Percentiles rank a stretch among this genome's conserved stretches.
Conservation (phyloP, 148 eudicot genomes). For the Diospyros lotus region DNA sequence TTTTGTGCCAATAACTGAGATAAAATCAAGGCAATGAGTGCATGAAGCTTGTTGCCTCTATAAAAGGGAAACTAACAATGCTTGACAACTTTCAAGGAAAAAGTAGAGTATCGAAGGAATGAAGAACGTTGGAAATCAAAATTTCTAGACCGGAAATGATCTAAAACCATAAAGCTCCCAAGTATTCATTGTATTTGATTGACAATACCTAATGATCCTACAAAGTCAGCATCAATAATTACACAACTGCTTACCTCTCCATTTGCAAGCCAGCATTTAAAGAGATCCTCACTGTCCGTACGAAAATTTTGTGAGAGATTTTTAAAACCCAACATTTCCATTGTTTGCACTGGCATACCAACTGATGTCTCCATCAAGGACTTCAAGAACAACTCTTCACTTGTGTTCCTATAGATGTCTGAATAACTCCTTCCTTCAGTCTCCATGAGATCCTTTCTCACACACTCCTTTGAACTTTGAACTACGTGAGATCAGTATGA, state of each 20-base stretch:
- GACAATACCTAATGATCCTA: background rate
- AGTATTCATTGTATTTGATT: background rate
- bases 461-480: constrained; percentile 11
- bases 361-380: constrained; percentile 43
- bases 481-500: background rate
- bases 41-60: background rate
- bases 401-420: constrained; percentile 40
- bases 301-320: constrained; percentile 35
- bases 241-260: constrained; percentile 42
- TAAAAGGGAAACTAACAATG: background rate
- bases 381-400: constrained; percentile 46
- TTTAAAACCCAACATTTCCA: constrained; percentile 55
- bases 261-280: constrained; percentile 49
- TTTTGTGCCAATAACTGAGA: background rate
- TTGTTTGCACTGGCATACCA: constrained; percentile 37
- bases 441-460: constrained; percentile 20
- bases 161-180: background rate
- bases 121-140: background rate
- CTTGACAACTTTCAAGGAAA: background rate
- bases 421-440: constrained; percentile 39
- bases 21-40: background rate
- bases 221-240: background rate
- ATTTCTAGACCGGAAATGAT: background rate
- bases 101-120: too few species aligned
- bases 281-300: constrained; percentile 49